Evolutionary conservation across 768 basidiomycete species (phyloP).

Genomic region (Boletus pseudopeckii): DNA sequence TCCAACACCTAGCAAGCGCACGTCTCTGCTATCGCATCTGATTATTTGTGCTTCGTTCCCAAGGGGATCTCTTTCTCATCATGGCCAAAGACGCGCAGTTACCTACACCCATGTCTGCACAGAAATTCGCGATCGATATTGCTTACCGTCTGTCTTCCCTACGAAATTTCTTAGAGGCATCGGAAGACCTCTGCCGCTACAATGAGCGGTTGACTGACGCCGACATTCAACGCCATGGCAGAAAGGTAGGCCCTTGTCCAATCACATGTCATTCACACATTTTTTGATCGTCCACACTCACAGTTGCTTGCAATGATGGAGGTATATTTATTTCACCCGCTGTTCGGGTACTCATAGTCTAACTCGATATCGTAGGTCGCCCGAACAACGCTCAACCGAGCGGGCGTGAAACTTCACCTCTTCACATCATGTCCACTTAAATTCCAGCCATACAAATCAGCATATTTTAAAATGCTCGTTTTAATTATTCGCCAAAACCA

Average conservation of each 20-base stretch:
- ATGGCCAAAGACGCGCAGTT: constrained; percentile 14
- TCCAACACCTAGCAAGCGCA: constrained; percentile 3
- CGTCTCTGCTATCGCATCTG: background rate
- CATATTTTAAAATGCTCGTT: constrained; percentile 48
- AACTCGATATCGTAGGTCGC: constrained; percentile 37
- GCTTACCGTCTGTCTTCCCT: constrained; percentile 31
- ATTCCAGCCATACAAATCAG: constrained; percentile 41
- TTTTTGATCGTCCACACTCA: constrained; percentile 5
- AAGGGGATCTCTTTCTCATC: constrained; percentile 14
- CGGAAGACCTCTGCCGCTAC: constrained; percentile 24
- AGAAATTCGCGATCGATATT: constrained; percentile 29
- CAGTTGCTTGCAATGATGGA: constrained; percentile 51
- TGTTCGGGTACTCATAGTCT: background rate
- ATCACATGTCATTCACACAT: background rate
- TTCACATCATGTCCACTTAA: constrained; percentile 44
- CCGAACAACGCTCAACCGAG: constrained; percentile 42
- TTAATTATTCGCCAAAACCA: constrained; percentile 37
- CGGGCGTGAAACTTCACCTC: constrained; percentile 41
- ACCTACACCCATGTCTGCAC: constrained; percentile 14
- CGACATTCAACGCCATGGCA: constrained; percentile 23
- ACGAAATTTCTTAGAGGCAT: constrained; percentile 27
- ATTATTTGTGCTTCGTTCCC: constrained; percentile 16
- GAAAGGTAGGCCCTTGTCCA: constrained; percentile 22
- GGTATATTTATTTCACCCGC: constrained; percentile 36
- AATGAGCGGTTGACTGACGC: constrained; percentile 15